Evolutionary conservation across 2,329 filamentous ascomycete species (phyloP), one percentile per base, ranked within the genome.

Genomic region (Neofusicoccum sp.): DNA sequence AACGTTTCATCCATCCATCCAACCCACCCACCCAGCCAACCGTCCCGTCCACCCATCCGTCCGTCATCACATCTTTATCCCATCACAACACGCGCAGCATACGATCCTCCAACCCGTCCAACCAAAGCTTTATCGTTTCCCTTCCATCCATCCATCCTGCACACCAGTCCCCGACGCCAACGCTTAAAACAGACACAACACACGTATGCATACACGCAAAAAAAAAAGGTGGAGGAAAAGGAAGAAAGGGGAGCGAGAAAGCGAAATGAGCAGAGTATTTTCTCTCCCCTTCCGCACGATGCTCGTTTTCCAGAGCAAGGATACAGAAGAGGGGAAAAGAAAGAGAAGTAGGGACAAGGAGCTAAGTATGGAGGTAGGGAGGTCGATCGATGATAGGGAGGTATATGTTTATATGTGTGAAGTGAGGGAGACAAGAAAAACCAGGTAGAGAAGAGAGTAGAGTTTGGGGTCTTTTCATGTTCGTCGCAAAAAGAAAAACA

Each of bases 171-270:
- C 45, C 44, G 44, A 61, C 58, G 47, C 44, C 44, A 61, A 49
- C 58, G 44, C 44, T 48, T 29, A 33, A 50, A 48, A 61, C 36
- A 39, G 12, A 48, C 34, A 37, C 33, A 36, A 48, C 33, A 54
- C 50, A 61, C 44, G 58, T 49, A 61, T 48, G 47, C 36, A 61
- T 48, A 61, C 47, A 50, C 47, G 41, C 44, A 44, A 39, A 50
- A 48, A 34, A 50, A 22, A 48, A 16, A 60, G 50, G 29, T 39
- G 31, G 6, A 14, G 50, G 43, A 37, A 22, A 41, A 43, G 33
- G 29, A 31, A 31, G 58, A n/a, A 16, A 49, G n/a, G 6, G 29
- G 31, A 11, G 14, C 48, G 44, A 61, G 45, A 31, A 61, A 43
- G n/a, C 39, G 22, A 49, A 33, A 43, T 16, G 29, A 41, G 56